These are phyloP conservation scores for Acanthamoeba healyi DNA, from an alignment of 208 protist genomes.

Conservation along the genomic window DNA sequence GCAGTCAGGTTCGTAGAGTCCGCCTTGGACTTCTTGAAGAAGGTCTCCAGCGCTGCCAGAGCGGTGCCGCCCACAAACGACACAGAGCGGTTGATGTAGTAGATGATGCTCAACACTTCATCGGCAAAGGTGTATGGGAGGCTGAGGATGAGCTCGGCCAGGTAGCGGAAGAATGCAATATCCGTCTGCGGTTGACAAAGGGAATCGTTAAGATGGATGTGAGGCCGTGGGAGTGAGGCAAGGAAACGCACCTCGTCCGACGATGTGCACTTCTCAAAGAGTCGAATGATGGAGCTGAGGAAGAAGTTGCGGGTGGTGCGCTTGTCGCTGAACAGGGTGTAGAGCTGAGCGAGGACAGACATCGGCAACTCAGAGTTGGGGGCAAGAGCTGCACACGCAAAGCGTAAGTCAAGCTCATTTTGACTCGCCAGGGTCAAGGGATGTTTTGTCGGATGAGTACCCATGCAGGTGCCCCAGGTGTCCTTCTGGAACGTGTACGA, in stretches of 20 bases:
- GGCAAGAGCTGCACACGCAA: too few species aligned
- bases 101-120: conserved; percentile 68
- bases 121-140: conserved; percentile 64
- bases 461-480: not conserved
- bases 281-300: conserved; percentile 4
- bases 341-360: conserved; percentile 36
- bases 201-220: too few species aligned
- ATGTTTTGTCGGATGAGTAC: too few species aligned
- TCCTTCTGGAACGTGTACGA: conserved; percentile 64
- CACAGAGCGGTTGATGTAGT: conserved; percentile 38
- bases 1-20: not conserved
- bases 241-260: conserved; percentile 65
- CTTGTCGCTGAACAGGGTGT: conserved; percentile 72
- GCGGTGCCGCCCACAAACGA: conserved; percentile 43
- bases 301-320: conserved; percentile 39
- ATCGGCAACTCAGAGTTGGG: not conserved
- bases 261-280: conserved; percentile 57
- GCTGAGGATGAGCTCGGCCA: conserved; percentile 59
- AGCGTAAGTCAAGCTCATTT: too few species aligned
- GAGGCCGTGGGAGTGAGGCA: too few species aligned
- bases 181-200: not conserved
- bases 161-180: conserved; percentile 58
- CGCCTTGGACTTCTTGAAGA: not conserved
- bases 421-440: too few species aligned
- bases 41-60: conserved; percentile 6